Conservation (phyloP, 1,284 basidiomycete species). For the Wallemia ichthyophaga region DNA sequence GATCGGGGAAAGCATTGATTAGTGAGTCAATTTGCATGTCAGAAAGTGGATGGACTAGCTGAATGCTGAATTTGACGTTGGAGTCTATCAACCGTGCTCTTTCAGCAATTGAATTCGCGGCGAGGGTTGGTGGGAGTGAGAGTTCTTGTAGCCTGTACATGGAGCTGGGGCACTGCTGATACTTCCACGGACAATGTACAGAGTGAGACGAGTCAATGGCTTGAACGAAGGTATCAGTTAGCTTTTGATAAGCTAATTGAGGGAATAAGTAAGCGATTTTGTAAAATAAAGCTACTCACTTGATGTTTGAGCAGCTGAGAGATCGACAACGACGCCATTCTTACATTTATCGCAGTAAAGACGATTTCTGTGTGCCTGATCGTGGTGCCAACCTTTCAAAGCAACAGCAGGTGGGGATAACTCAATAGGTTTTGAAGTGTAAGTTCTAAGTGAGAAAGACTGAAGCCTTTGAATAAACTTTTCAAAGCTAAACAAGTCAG, state of each 20-base stretch:
- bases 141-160: not conserved
- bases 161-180: not conserved
- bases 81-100: not conserved
- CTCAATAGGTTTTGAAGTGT: not conserved
- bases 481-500: not conserved
- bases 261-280: not conserved
- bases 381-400: not conserved
- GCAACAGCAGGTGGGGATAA: not conserved
- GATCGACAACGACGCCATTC: not conserved
- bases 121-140: not conserved
- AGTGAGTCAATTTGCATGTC: not conserved
- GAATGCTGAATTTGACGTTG: not conserved
- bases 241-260: not conserved
- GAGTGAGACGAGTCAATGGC: not conserved
- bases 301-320: not conserved
- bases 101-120: not conserved
- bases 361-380: not conserved
- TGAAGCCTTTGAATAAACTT: not conserved
- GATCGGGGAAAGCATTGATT: not conserved
- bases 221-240: not conserved
- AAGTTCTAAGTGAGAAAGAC: not conserved
- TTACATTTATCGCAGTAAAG: not conserved
- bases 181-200: not conserved
- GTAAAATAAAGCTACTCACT: not conserved
- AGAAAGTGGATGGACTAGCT: not conserved